phyloP scores from a whole-genome alignment of 2,329 filamentous ascomycete genomes.

The Ophiostoma perfectum region DNA sequence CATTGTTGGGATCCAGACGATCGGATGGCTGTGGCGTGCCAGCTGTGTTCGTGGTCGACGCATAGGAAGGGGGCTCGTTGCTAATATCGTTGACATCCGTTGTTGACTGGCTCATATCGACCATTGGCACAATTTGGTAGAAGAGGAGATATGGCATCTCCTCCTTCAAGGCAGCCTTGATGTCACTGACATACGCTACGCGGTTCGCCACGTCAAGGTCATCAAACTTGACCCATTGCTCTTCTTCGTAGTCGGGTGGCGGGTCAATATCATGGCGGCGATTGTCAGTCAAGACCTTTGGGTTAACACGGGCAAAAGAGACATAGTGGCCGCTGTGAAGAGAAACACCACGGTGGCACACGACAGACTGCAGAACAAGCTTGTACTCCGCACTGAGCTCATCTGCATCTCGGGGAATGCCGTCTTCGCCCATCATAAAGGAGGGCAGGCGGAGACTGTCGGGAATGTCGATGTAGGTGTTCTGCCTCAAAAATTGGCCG shows the following conservation, averaged over 20 bases:
- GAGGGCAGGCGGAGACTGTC: conserved; percentile 74
- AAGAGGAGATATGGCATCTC: conserved; percentile 94
- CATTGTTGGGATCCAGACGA: conserved; percentile 25
- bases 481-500: conserved; percentile 64
- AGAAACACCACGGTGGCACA: conserved; percentile 84
- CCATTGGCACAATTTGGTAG: conserved; percentile 87
- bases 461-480: conserved; percentile 88
- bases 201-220: conserved; percentile 66
- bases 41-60: conserved; percentile 45
- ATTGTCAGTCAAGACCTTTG: conserved; percentile 55
- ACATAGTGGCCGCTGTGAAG: conserved; percentile 90
- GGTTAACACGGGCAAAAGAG: conserved; percentile 72
- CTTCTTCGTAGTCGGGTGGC: conserved; percentile 62
- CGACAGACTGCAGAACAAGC: conserved; percentile 80
- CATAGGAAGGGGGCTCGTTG: conserved; percentile 56
- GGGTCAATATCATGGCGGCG: conserved; percentile 50
- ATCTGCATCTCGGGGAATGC: conserved; percentile 52
- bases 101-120: conserved; percentile 40
- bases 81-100: conserved; percentile 29
- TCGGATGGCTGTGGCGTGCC: conserved; percentile 30
- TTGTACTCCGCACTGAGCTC: conserved; percentile 87
- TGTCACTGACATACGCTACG: conserved; percentile 71
- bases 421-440: conserved; percentile 75
- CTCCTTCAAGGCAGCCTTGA: conserved; percentile 62
- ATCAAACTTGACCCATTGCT: conserved; percentile 87